Conservation (phyloP, 2,329 filamentous ascomycete species). For the Phoma sp. region DNA sequence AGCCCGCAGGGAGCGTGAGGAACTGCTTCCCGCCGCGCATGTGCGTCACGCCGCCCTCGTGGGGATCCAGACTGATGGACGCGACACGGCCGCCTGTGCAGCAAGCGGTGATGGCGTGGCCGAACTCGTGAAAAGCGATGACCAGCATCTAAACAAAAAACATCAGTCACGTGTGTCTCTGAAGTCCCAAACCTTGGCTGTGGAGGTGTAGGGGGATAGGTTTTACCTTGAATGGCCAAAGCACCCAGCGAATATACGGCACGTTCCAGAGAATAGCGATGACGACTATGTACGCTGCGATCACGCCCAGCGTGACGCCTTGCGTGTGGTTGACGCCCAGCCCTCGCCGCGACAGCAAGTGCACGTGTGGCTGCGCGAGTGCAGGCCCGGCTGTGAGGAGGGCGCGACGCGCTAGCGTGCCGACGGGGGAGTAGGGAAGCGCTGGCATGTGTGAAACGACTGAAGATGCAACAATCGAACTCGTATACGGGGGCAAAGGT, state of each 20-base stretch:
- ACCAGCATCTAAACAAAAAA: constrained; percentile 69
- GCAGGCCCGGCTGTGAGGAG: constrained; percentile 37
- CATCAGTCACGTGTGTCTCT: not conserved
- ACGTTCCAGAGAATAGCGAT: constrained; percentile 82
- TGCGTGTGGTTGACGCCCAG: constrained; percentile 71
- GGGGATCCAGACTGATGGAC: constrained; percentile 74
- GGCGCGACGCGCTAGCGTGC: constrained; percentile 34
- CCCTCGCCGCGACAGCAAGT: constrained; percentile 57
- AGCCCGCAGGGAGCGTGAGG: constrained; percentile 77
- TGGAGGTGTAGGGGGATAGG: not conserved
- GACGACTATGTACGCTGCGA: constrained; percentile 72
- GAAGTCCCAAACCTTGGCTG: no score
- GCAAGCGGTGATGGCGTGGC: constrained; percentile 74
- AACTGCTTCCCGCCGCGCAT: constrained; percentile 75
- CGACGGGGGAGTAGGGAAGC: constrained; percentile 22
- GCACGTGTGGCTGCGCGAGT: constrained; percentile 45
- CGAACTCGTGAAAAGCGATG: constrained; percentile 82
- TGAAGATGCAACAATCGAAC: not conserved
- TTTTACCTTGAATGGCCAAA: constrained; percentile 80
- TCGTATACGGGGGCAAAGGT: not conserved
- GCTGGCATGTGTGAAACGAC: constrained; percentile 27
- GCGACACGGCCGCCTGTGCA: constrained; percentile 76
- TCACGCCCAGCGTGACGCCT: constrained; percentile 72
- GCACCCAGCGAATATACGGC: constrained; percentile 73
- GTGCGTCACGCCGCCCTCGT: constrained; percentile 78